phyloP scores from a whole-genome alignment of 2,329 filamentous ascomycete species.

The Neurospora sp. region DNA sequence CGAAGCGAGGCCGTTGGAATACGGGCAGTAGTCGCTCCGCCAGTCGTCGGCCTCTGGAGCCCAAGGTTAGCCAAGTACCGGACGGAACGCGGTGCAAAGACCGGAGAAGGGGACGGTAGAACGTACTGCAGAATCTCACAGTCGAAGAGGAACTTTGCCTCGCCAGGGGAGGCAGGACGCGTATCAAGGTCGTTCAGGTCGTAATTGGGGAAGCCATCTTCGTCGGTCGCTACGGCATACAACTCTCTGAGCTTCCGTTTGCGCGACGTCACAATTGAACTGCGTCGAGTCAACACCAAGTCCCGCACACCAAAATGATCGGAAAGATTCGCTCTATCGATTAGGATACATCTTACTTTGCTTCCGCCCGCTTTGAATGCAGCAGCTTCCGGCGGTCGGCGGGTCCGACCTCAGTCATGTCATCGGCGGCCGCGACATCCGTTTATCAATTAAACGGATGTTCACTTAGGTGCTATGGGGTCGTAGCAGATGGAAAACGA shows the following conservation, averaged over 20 bases:
- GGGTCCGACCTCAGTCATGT: slow-evolving; percentile 62
- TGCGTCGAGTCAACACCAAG: slow-evolving; percentile 35
- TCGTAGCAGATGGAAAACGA: slow-evolving; percentile 22
- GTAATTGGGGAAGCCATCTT: slow-evolving; percentile 50
- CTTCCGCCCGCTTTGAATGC: slow-evolving; percentile 54
- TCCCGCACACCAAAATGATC: slow-evolving; percentile 37
- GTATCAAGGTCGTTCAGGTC: slow-evolving; percentile 48
- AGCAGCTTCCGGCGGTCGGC: slow-evolving; percentile 57
- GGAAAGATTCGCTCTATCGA: slow-evolving; percentile 40
- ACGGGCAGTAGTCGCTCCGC: slow-evolving; percentile 44
- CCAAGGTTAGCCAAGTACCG: slow-evolving; percentile 14
- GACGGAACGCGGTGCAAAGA: slow-evolving; percentile 11
- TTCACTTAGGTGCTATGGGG: slow-evolving; percentile 25
- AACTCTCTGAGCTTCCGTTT: slow-evolving; percentile 88
- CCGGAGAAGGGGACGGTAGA: slow-evolving; percentile 6
- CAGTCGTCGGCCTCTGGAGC: slow-evolving; percentile 35
- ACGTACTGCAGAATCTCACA: slow-evolving; percentile 53
- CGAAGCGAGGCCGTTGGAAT: slow-evolving; percentile 35
- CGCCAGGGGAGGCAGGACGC: slow-evolving; percentile 39
- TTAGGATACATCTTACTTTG: slow-evolving; percentile 41
- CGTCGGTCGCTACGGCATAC: slow-evolving; percentile 67
- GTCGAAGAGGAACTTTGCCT: slow-evolving; percentile 46
- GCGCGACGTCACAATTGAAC: slow-evolving; percentile 69
- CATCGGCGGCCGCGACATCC: slow-evolving; percentile 60
- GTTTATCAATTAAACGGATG: slow-evolving; percentile 55